Evolutionary conservation across 2,329 filamentous ascomycete species (phyloP), one percentile per base, ranked within the genome.

Genomic region (Ceratocystiopsis brevicomis): DNA sequence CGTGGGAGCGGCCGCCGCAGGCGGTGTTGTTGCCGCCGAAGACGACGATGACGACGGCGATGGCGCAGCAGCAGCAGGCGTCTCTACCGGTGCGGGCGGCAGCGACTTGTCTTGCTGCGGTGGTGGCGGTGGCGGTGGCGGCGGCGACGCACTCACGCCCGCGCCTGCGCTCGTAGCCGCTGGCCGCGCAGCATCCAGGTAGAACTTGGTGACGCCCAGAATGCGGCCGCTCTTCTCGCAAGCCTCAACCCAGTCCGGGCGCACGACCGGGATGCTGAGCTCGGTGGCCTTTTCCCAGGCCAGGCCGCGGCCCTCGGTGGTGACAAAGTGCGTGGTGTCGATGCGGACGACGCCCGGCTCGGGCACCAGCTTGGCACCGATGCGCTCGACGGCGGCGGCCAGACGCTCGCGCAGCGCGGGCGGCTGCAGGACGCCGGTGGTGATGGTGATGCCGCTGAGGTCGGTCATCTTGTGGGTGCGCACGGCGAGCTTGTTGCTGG

Each of bases 391-490:
- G 1, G 87, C 84, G 39, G 69, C 69, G 39, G 71, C 68, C 17
- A 98, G 70, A 48, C 71, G 77, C 51, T 93, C 84, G 56, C 76
- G 77, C 44, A 79, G 66, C 43, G 77, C 66, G 9, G 73, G 67
- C 2, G 87, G 82, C 25, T 30, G 25, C 60, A 98, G 70, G 52
- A 94, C 73, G 41, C 90, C 90, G 0, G 86, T 80, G 3, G 88
- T 94, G 53, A 98, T 82, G 19, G 88, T 96, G 59, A 98, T 87
- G 46, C 90, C 90, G 51, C 81, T 87, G 42, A 98, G 68, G 59
- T 98, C 87, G 36, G 88, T 96, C 87, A 98, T 95, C 67, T 95
- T 94, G 66, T 98, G 90, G 39, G 90, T 98, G 55, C 81, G 77
- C 46, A 94, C 86, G 4, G 73, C 72, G 42, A 98, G 69, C 58